Base-by-base conservation (phyloP, 2,329 filamentous ascomycete genomes). In the Sporothrix globosa region DNA sequence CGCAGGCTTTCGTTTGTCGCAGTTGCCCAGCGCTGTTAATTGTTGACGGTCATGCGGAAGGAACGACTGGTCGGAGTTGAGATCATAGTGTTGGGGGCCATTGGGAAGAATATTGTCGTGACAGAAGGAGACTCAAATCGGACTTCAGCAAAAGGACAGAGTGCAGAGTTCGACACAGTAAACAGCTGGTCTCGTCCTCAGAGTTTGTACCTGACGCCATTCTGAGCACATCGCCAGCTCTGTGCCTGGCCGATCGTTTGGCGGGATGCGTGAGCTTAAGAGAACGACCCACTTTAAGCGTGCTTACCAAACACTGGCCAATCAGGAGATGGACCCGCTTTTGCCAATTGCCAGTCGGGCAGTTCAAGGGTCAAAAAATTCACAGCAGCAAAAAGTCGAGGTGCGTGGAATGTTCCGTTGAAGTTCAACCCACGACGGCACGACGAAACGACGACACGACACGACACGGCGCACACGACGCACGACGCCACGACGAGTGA, bases 291-390 rank as follows among this genome's bases (percentile, higher is more conserved):
- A 65, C 56, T 41, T 7, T 14, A 6, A 41, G 14, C 56, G n/a
- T 61, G 56, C 56, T 61, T 61, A 61, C 24, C 60, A 17, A 63
- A 63, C 48, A 13, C 21, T 17, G 17, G 24, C 60, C 60, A 63
- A 63, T 63, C 60, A 63, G 13, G 7, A 2, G 2, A 10, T 2
- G 4, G 60, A 14, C 34, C 56, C 60, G 10, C 41, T 63, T 63
- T 48, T 46, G 14, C 34, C 41, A 48, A 46, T 30, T 30, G 60
- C 41, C 41, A 19, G 21, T 63, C 39, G 58, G 21, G 14, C 39
- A 21, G 56, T 60, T 48, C n/a, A 44, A 50, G 60, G 27, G 41
- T n/a, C 46, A 50, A 66, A 66, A 66, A 66, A 52, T 50, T 66
- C 60, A 48, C 5, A 63, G 41, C 44, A 44, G 19, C 56, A 39